These are phyloP conservation scores for Lactarius hatsudake DNA, from an alignment of 768 basidiomycete species.

Conservation along the genomic window DNA sequence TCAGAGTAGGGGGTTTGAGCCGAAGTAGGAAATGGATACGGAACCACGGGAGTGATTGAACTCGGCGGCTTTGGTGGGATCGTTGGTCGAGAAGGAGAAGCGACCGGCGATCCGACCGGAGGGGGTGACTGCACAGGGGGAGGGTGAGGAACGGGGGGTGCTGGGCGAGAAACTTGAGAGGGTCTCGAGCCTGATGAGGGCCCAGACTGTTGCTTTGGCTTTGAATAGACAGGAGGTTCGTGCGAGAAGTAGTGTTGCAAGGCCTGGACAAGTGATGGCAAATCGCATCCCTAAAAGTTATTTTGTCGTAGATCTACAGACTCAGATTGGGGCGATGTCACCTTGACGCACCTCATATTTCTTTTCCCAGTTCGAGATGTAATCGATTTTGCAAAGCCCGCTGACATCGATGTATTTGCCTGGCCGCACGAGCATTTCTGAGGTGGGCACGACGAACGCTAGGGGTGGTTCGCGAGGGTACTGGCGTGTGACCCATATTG, in stretches of 20 bases:
- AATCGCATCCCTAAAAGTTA: conserved; percentile 62
- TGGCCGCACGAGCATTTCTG: conserved; percentile 83
- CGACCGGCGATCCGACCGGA: conserved; percentile 21
- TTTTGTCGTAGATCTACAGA: conserved; percentile 18
- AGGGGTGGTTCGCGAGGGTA: conserved; percentile 85
- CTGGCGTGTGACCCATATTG: conserved; percentile 81
- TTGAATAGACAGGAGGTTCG: conserved; percentile 88
- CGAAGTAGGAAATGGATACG: conserved; percentile 4
- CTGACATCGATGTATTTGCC: conserved; percentile 76
- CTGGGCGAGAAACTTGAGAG: conserved; percentile 29
- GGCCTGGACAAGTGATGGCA: conserved; percentile 69
- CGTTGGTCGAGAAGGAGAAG: conserved; percentile 29
- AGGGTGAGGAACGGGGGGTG: conserved; percentile 27
- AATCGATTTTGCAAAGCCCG: conserved; percentile 67
- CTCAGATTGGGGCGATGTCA: conserved; percentile 27
- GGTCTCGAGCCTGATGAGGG: conserved; percentile 23
- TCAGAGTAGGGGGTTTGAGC: conserved; percentile 4
- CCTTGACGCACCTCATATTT: conserved; percentile 73
- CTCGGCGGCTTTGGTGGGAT: conserved; percentile 22
- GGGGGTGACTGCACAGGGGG: conserved; percentile 16
- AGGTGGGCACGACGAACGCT: conserved; percentile 88
- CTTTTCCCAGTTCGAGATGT: conserved; percentile 71
- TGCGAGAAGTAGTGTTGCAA: conserved; percentile 82
- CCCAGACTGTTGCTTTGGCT: conserved; percentile 46
- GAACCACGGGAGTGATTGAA: conserved; percentile 10